Conservation (phyloP, 805 yeast genomes). For the Tetrapisispora iriomotensis region DNA sequence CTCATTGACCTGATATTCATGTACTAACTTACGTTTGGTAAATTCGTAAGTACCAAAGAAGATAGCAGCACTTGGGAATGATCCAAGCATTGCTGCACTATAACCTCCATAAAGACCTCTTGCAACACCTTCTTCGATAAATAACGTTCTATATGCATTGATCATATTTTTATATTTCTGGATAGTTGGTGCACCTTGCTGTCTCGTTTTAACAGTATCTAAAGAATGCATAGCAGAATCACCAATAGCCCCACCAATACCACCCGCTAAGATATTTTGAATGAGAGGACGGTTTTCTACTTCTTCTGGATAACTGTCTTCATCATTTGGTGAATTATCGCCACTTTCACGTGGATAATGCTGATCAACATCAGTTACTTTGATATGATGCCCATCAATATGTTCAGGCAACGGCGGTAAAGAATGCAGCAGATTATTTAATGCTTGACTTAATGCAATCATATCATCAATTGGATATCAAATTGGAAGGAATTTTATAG, state of each 20-base stretch:
- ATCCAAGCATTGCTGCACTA: slow-evolving; percentile 83
- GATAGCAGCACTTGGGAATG: slow-evolving; percentile 89
- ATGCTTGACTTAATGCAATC: neutral
- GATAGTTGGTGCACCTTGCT: slow-evolving; percentile 75
- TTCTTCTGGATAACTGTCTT: neutral
- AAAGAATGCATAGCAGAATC: slow-evolving; percentile 92
- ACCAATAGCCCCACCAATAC: slow-evolving; percentile 77
- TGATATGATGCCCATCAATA: no score
- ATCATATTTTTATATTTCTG: slow-evolving; percentile 64
- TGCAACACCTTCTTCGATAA: slow-evolving; percentile 71
- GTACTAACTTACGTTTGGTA: slow-evolving; percentile 60
- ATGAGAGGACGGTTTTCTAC: slow-evolving; percentile 2
- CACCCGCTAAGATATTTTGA: slow-evolving; percentile 33
- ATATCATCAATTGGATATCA: slow-evolving; percentile 2
- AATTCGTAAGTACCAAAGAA: slow-evolving; percentile 87
- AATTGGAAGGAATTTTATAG: no score
- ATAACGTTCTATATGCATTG: slow-evolving; percentile 66
- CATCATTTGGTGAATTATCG: neutral
- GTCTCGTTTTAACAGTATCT: slow-evolving; percentile 94
- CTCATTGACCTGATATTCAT: slow-evolving; percentile 57
- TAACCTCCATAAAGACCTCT: slow-evolving; percentile 90
- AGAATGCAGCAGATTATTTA: neutral
- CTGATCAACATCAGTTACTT: no score
- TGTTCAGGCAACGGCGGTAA: slow-evolving; percentile 1
- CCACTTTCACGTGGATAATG: neutral